A percentile compares a stretch with the other conserved stretches of the same genome.
Conservation (phyloP, 2,329 filamentous ascomycete genomes). For the Fusarium concolor region DNA sequence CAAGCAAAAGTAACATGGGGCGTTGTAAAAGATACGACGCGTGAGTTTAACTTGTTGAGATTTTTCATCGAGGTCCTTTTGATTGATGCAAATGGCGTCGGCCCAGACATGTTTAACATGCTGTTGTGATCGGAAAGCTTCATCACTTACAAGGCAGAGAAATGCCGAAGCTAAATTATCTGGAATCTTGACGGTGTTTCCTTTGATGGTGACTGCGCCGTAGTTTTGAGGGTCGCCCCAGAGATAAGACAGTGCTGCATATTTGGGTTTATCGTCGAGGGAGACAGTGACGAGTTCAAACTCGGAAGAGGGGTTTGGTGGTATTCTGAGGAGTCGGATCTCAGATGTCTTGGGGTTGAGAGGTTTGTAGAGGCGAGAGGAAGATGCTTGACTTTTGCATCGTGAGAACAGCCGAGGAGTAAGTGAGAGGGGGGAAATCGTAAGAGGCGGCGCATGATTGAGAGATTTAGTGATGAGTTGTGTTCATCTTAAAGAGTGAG, state of each 20-base stretch:
- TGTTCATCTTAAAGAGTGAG: background rate
- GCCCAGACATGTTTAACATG: background rate
- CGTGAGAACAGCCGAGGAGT: background rate
- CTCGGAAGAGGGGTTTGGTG: background rate
- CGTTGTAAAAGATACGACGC: slow-evolving; percentile 1
- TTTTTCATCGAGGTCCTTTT: slow-evolving; percentile 5
- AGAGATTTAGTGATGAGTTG: background rate
- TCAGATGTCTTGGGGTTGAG: background rate
- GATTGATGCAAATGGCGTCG: slow-evolving; percentile 11
- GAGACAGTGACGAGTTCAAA: slow-evolving; percentile 11
- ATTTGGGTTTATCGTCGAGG: slow-evolving; percentile 8
- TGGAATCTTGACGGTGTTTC: background rate
- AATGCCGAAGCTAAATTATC: slow-evolving; percentile 14
- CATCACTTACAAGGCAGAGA: background rate
- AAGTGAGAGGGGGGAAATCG: background rate
- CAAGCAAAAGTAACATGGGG: slow-evolving; percentile 6
- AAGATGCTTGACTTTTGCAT: background rate
- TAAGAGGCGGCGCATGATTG: background rate
- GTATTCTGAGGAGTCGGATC: slow-evolving; percentile 8
- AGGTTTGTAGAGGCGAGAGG: slow-evolving; percentile 7
- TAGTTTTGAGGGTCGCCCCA: background rate
- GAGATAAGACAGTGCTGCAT: slow-evolving; percentile 18
- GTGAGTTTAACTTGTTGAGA: slow-evolving; percentile 20
- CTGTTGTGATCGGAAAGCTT: background rate
- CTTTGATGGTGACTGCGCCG: slow-evolving; percentile 5